phyloP scores from a whole-genome alignment of 1,139 yeast species.

The Eremothecium coryli region DNA sequence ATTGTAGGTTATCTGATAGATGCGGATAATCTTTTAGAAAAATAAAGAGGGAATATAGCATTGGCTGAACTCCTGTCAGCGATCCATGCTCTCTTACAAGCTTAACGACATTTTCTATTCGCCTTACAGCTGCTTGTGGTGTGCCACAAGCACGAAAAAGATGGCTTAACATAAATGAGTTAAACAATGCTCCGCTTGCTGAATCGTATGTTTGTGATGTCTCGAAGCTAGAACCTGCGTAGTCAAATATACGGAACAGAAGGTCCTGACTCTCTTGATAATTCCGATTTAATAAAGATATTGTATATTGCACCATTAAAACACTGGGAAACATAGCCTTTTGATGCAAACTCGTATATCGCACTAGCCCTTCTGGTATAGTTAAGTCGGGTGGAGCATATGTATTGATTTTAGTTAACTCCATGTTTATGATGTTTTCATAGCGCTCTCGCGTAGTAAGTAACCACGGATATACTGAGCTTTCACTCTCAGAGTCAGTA shows the following conservation, averaged over 20 bases:
- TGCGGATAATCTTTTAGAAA: constrained; percentile 63
- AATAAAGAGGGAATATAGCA: constrained; percentile 72
- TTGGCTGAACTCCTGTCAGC: constrained; percentile 58
- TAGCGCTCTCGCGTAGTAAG: constrained; percentile 5
- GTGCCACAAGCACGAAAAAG: constrained; percentile 48
- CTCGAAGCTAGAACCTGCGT: constrained; percentile 5
- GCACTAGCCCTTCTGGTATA: constrained; percentile 1
- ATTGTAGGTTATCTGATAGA: constrained; percentile 36
- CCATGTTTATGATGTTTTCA: constrained; percentile 5
- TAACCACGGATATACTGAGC: constrained; percentile 7
- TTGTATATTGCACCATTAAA: constrained; percentile 6
- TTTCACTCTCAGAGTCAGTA: neutral
- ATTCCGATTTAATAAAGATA: constrained; percentile 2
- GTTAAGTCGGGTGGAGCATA: neutral
- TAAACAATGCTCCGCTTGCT: constrained; percentile 4
- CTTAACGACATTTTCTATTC: constrained; percentile 79
- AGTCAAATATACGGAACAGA: constrained; percentile 7
- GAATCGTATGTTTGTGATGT: constrained; percentile 4
- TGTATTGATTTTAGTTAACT: constrained; percentile 1
- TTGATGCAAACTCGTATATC: constrained; percentile 7
- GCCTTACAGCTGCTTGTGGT: constrained; percentile 56
- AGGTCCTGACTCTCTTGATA: constrained; percentile 6
- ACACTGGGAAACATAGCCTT: constrained; percentile 7
- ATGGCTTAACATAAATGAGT: constrained; percentile 8
- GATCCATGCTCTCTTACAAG: constrained; percentile 86